Evolutionary conservation across 345 rosid species (phyloP).

Genomic region (Microthlaspi erraticum): DNA sequence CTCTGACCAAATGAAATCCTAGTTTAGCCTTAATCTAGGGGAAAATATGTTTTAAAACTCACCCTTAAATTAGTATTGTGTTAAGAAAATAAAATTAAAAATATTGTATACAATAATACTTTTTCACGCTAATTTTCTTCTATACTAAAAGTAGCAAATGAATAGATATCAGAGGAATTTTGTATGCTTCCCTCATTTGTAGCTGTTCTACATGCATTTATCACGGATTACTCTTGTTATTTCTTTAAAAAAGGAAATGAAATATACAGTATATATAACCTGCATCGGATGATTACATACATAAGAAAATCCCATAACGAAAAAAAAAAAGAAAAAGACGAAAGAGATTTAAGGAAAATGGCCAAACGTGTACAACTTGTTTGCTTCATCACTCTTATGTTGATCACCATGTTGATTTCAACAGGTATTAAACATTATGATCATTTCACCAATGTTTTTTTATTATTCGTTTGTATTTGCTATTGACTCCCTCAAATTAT

Average conservation of each 20-base stretch:
- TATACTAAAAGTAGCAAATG: neutral
- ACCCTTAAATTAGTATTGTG: too few species aligned
- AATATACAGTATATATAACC: neutral
- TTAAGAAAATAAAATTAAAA: too few species aligned
- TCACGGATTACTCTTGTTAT: neutral
- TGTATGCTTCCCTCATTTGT: neutral
- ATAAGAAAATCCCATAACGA: neutral
- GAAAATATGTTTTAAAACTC: too few species aligned
- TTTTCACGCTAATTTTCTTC: neutral
- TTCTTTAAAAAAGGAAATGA: neutral
- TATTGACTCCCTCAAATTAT: too few species aligned
- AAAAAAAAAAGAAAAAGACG: neutral
- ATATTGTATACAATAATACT: too few species aligned
- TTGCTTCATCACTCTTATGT: neutral
- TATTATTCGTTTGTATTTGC: too few species aligned
- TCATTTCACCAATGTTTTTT: too few species aligned
- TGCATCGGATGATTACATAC: neutral
- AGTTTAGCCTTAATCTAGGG: too few species aligned
- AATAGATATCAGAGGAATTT: neutral
- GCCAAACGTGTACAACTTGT: neutral
- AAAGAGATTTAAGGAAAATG: neutral
- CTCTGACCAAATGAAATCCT: too few species aligned
- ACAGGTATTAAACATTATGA: too few species aligned
- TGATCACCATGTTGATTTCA: neutral
- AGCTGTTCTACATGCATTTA: neutral